These are phyloP conservation scores for Paramecium pentaurelia DNA, from an alignment of 73 alveolate genomes.

Conservation along the genomic window DNA sequence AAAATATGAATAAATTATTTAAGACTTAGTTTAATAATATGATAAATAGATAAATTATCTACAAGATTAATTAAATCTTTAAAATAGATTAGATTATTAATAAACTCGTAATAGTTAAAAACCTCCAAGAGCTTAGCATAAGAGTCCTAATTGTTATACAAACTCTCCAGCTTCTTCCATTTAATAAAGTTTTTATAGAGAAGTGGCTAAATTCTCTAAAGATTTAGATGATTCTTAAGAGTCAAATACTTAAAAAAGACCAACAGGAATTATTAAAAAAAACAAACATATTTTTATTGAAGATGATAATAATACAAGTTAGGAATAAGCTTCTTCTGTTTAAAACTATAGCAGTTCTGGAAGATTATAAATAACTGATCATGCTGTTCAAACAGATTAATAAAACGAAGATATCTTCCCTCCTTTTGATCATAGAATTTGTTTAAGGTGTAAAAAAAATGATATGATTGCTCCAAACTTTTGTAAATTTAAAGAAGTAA, in stretches of 20 bases:
- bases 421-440: conserved; percentile 45
- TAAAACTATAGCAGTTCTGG: background rate
- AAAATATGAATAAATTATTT: conserved; percentile 40
- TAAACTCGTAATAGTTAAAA: conserved; percentile 2
- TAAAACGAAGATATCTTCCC: conserved; percentile 25
- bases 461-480: conserved; percentile 50
- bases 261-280: background rate
- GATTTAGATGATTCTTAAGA: conserved; percentile 30
- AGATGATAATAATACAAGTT: background rate
- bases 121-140: conserved; percentile 32
- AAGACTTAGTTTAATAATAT: conserved; percentile 8
- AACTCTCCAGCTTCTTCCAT: conserved; percentile 40
- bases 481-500: conserved; percentile 42
- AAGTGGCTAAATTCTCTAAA: conserved; percentile 22
- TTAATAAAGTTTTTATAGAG: conserved; percentile 34
- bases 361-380: background rate
- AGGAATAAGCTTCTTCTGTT: background rate
- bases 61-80: background rate
- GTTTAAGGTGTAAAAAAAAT: conserved; percentile 47
- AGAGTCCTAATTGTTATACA: conserved; percentile 6
- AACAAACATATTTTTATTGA: conserved; percentile 28
- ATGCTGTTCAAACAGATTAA: background rate
- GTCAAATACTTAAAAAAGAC: background rate
- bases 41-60: background rate
- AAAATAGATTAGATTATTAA: background rate